Evolutionary conservation across 2,329 filamentous ascomycete species (phyloP), one percentile per base, ranked within the genome.

Genomic region (Phialophora macrospora): DNA sequence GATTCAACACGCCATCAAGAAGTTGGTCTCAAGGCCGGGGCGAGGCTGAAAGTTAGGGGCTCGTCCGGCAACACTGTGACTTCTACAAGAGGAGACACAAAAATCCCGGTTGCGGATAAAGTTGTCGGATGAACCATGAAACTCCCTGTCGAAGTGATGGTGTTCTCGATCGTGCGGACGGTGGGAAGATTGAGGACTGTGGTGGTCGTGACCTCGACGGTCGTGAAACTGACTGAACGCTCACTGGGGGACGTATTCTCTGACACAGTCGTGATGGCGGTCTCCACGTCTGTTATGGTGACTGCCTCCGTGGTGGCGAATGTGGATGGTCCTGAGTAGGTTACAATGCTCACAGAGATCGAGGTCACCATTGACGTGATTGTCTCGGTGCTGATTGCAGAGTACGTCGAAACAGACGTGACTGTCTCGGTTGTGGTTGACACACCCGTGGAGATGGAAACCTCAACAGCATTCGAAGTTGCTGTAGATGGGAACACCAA

Each of bases 291-390:
- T 6, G 55, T 64, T 11, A 48, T 64, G 20, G 48, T 52, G n/a
- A 63, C 28, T 26, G 52, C 14, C 7, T 41, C 57, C 51, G 46
- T 59, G 26, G 48, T 26, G 6, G 48, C 8, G 26, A 54, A 17
- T 2, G 46, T 55, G 1, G 62, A 48, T 11, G 62, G 62, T 26
- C 44, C 55, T 9, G 62, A 59, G 55, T 59, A 64, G 26, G 62
- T 64, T 6, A 58, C 46, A 32, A 30, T 64, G 30, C 54, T 58
- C n/a, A 59, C 55, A 3, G 55, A 52, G n/a, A 64, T 48, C 20
- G 62, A 41, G 30, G 55, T 64, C 3, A 59, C 28, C 26, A 49
- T 26, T 2, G 62, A 64, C 12, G 49, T 56, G 12, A 41, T 26
- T 5, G 52, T 55, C 17, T 32, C 24, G 24, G 62, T 59, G 22